These are phyloP conservation scores for Rhodotorula sp. DNA, from an alignment of 1,284 basidiomycete species.

Conservation along the genomic window DNA sequence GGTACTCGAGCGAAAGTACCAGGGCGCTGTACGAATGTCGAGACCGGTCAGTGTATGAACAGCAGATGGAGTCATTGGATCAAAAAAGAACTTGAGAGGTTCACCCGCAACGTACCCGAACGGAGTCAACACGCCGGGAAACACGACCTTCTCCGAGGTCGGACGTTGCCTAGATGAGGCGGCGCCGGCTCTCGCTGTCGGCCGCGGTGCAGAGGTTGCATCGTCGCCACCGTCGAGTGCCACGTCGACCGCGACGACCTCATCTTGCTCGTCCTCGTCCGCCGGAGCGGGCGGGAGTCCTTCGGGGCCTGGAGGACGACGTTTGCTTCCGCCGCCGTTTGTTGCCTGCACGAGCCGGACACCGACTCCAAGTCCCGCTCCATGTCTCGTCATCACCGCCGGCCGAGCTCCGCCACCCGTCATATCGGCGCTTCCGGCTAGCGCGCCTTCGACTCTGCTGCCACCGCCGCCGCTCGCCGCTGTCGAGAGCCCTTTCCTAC, in stretches of 20 bases:
- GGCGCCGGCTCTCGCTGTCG: background rate
- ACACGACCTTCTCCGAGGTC: conserved; percentile 33
- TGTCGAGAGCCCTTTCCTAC: background rate
- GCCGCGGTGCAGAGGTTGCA: background rate
- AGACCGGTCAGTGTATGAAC: background rate
- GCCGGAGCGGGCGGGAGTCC: too few relatives aligned
- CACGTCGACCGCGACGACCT: conserved; percentile 22
- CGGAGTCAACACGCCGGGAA: conserved; percentile 41
- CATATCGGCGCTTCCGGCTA: background rate
- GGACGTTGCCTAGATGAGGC: background rate
- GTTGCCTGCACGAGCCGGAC: background rate
- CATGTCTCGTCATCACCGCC: background rate
- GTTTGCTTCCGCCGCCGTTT: background rate
- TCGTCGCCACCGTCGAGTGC: conserved; percentile 10
- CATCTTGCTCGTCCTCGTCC: background rate
- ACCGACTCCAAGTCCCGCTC: conserved; percentile 32
- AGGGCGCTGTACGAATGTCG: conserved; percentile 24
- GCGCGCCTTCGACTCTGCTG: background rate
- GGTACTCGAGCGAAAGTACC: conserved; percentile 38
- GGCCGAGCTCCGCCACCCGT: background rate
- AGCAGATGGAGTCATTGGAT: too few relatives aligned
- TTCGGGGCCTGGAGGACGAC: too few relatives aligned
- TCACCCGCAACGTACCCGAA: conserved; percentile 23
- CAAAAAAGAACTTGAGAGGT: too few relatives aligned
- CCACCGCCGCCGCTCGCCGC: conserved; percentile 16